A percentile compares a stretch with the other conserved stretches of the same genome.
phyloP scores from a whole-genome alignment of 129 eudicot genomes.

The Flaveria trinervia region DNA sequence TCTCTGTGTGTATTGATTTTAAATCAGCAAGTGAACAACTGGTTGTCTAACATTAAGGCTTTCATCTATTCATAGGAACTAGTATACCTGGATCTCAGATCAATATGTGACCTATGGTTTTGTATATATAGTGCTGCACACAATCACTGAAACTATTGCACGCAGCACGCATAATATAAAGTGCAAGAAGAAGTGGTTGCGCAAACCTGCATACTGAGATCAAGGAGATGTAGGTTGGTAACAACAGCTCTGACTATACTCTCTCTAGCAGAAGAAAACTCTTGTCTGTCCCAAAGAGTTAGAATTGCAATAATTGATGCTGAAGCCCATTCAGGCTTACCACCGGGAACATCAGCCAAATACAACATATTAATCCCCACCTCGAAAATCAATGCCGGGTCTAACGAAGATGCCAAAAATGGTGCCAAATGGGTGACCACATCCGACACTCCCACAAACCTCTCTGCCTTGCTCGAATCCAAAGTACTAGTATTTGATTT shows the following conservation, averaged over 20 bases:
- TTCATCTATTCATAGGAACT: background rate
- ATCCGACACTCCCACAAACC: conserved; percentile 92
- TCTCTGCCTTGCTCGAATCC: conserved; percentile 69
- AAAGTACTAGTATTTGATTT: conserved; percentile 31
- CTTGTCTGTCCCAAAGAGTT: conserved; percentile 96
- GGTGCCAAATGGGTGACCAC: conserved; percentile 95
- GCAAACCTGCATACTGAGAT: conserved; percentile 97
- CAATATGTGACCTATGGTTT: conserved; percentile 20
- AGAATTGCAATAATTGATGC: conserved; percentile 85
- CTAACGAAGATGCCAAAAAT: conserved; percentile 77
- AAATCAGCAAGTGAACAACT: conserved; percentile 17
- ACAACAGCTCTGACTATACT: conserved; percentile 96
- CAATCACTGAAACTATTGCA: background rate
- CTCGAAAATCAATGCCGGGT: conserved; percentile 91
- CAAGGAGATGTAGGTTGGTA: conserved; percentile 86
- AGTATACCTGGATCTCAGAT: conserved; percentile 16
- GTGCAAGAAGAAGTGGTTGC: conserved; percentile 32
- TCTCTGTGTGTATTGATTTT: conserved; percentile 8
- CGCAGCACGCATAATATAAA: conserved; percentile 19
- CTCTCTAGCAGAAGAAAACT: conserved; percentile 93
- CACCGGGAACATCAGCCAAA: conserved; percentile 99
- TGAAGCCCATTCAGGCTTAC: conserved; percentile 99
- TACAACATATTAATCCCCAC: conserved; percentile 95
- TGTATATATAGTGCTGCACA: conserved; percentile 17
- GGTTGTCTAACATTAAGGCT: conserved; percentile 10